phyloP scores from a whole-genome alignment of 1,284 basidiomycete genomes.

The Ceratobasidium sp. region DNA sequence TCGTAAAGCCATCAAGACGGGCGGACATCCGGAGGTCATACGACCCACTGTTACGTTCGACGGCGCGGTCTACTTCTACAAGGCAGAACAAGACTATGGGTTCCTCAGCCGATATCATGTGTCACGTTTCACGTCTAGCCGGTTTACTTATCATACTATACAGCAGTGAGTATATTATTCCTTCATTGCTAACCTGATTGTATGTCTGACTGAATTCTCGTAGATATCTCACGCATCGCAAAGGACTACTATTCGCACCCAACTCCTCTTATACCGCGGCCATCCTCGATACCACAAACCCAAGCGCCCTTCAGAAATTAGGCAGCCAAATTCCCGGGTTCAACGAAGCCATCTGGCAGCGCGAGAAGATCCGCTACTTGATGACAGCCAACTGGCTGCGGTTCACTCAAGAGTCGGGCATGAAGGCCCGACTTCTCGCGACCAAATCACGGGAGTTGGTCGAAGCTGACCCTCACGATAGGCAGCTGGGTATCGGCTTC shows the following conservation, averaged over 20 bases:
- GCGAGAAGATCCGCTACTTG: slow-evolving; percentile 64
- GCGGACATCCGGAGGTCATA: slow-evolving; percentile 32
- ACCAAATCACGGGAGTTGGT: slow-evolving; percentile 65
- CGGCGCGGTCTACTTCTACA: slow-evolving; percentile 40
- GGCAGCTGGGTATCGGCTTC: slow-evolving; percentile 70
- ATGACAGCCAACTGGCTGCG: slow-evolving; percentile 44
- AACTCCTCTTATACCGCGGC: slow-evolving; percentile 53
- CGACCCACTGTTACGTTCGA: slow-evolving; percentile 35
- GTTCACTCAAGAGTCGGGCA: slow-evolving; percentile 59
- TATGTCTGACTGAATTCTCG: too few species aligned
- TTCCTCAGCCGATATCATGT: slow-evolving; percentile 39
- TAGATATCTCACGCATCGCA: slow-evolving; percentile 54
- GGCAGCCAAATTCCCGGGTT: slow-evolving; percentile 66
- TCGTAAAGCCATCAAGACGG: slow-evolving; percentile 49
- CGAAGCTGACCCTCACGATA: slow-evolving; percentile 72
- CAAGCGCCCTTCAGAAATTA: slow-evolving; percentile 64
- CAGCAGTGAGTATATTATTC: slow-evolving; percentile 27
- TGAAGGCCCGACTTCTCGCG: slow-evolving; percentile 64
- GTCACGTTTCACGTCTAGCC: slow-evolving; percentile 38
- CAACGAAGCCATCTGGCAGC: slow-evolving; percentile 64
- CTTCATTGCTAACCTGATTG: not conserved
- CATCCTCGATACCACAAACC: slow-evolving; percentile 59
- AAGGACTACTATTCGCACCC: slow-evolving; percentile 41
- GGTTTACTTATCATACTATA: slow-evolving; percentile 40
- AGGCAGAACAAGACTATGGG: slow-evolving; percentile 38